Base-by-base conservation (phyloP, 139 green algal species). In the Chlamydomonas sp. region DNA sequence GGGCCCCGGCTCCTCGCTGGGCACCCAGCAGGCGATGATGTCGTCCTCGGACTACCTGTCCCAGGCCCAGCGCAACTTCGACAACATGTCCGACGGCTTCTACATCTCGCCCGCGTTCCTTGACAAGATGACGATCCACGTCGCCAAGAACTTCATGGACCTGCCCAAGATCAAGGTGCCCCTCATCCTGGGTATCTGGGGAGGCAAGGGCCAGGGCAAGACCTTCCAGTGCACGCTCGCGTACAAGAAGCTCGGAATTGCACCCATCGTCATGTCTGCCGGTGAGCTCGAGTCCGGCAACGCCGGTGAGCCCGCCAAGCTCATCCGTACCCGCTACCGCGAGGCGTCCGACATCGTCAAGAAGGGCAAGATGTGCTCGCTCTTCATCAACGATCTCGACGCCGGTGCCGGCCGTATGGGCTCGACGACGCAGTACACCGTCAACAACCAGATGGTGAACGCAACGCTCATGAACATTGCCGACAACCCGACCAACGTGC, bases 391-490 rank as follows among this genome's bases (percentile, higher is more conserved):
- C 85, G 95, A 99, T 73, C 84, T 99, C 58, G 95, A 99, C 67
- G 95, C 95, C 31, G 94, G 93, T 71, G 88, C 87, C 6, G 95
- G 95, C 47, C 91, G 95, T 76, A 98, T 99, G 92, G 95, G 95
- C 36, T 85, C 86, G 58, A 77, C 84, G 59, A 99, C 95, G 24
- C 95, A 99, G 89, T 98, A 98, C 93, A 99, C 95, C 33, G 95
- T 99, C 24, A 99, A 99, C 95, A 99, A 98, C 90, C 95, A 97
- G 84, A 96, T 96, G 91, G 93, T 98, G 36, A 98, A 98, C 83
- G 95, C 93, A 82, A 99, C 95, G 2, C 90, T 99, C 5, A 99
- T 99, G 95, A 99, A 99, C 93, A 98, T 99, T 75, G 93, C 93
- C 37, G 95, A 99, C 71, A 96, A 91, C 86, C 95, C 95, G 61